These are phyloP conservation scores for Cladophialophora yegresii DNA, from an alignment of 2,329 filamentous ascomycete species.

Conservation along the genomic window DNA sequence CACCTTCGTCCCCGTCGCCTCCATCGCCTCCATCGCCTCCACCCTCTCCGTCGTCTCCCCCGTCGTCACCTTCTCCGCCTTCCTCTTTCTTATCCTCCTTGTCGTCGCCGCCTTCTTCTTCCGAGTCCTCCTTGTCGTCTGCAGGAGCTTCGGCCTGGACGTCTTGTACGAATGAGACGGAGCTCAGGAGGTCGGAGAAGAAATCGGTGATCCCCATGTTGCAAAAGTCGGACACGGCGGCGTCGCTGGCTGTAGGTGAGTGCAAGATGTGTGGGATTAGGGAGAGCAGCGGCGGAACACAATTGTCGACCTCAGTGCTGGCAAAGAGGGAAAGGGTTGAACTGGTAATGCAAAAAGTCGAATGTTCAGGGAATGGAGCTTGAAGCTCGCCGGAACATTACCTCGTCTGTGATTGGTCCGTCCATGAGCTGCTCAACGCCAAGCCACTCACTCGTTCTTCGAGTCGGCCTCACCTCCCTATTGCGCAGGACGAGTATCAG, in stretches of 20 bases:
- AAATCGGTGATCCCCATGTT: conserved; percentile 66
- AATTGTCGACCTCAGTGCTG: background rate
- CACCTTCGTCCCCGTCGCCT: conserved; percentile 73
- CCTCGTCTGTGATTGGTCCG: conserved; percentile 8
- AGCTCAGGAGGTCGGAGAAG: conserved; percentile 65
- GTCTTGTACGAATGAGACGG: conserved; percentile 59
- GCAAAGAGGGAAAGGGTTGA: background rate
- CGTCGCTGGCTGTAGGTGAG: background rate
- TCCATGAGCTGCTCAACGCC: background rate
- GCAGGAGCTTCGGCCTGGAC: conserved; percentile 62
- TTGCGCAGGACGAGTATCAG: background rate
- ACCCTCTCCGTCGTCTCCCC: conserved; percentile 66
- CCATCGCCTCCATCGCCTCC: conserved; percentile 72
- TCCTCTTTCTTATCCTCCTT: conserved; percentile 53
- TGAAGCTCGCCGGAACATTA: conserved; percentile 13
- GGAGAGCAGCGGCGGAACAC: background rate
- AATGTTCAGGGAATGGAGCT: background rate
- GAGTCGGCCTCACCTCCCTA: background rate
- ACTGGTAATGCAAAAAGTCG: conserved; percentile 1
- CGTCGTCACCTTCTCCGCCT: conserved; percentile 57
- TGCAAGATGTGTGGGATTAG: background rate
- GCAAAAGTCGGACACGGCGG: conserved; percentile 30
- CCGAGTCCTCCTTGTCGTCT: conserved; percentile 50
- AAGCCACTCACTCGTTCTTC: background rate
- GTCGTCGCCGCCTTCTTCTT: conserved; percentile 45